phyloP scores from a whole-genome alignment of 306 rosid species.

The Biancaea sappan region DNA sequence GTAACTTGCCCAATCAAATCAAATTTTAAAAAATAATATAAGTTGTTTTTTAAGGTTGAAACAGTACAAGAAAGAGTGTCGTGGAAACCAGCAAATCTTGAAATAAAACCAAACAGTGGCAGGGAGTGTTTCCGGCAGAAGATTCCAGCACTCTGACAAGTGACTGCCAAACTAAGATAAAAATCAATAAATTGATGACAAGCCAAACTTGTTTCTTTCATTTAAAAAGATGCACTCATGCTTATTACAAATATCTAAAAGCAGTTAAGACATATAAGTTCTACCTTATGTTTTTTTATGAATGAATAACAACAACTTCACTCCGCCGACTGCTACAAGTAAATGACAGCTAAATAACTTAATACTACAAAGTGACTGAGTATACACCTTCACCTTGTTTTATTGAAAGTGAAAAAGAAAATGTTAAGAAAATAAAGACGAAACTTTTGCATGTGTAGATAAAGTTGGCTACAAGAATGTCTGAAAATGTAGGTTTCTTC shows the following conservation, averaged over 20 bases:
- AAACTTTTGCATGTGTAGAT: not conserved
- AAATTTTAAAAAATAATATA: constrained; percentile 1
- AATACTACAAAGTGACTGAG: not conserved
- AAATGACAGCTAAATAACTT: not conserved
- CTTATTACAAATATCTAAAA: not conserved
- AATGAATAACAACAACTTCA: not conserved
- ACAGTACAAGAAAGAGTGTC: constrained; percentile 90
- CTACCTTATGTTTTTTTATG: not conserved
- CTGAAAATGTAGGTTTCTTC: constrained; percentile 14
- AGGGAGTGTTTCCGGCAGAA: constrained; percentile 73
- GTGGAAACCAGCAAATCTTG: constrained; percentile 97
- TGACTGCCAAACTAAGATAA: constrained; percentile 65
- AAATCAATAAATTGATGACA: constrained; percentile 21
- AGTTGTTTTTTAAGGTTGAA: constrained; percentile 41
- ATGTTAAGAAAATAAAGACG: not conserved
- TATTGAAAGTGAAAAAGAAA: not conserved
- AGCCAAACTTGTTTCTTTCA: not conserved
- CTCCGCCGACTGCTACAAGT: not conserved
- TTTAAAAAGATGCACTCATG: no score
- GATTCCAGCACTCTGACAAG: constrained; percentile 84
- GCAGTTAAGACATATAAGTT: not conserved
- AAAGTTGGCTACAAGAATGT: not conserved
- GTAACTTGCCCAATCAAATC: constrained; percentile 22
- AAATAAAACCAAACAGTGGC: constrained; percentile 81
- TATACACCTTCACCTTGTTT: constrained; percentile 15